These are phyloP conservation scores for Penicillium sp. DNA, from an alignment of 2,329 filamentous ascomycete species.

Conservation along the genomic window DNA sequence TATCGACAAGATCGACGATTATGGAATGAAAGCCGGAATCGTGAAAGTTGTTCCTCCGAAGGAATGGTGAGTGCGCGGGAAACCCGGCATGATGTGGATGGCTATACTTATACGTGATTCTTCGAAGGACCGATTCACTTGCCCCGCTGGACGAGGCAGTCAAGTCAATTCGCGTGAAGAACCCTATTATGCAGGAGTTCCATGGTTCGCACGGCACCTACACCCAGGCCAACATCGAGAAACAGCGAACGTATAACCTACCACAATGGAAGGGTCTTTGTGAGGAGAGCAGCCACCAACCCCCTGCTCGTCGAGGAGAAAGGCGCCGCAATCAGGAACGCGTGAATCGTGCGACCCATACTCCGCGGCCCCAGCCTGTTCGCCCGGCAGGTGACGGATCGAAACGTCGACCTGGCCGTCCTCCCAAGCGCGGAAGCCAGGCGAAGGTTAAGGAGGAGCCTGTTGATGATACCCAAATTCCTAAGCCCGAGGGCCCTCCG, in stretches of 20 bases:
- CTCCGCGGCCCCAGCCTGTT: constrained; percentile 33
- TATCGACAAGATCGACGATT: constrained; percentile 84
- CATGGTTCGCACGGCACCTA: constrained; percentile 94
- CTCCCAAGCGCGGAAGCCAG: constrained; percentile 39
- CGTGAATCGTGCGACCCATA: constrained; percentile 37
- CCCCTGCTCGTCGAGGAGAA: constrained; percentile 79
- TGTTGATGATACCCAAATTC: constrained; percentile 40
- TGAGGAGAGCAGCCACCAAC: constrained; percentile 93
- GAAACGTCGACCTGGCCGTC: constrained; percentile 48
- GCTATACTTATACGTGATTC: constrained; percentile 9
- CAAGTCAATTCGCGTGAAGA: constrained; percentile 89
- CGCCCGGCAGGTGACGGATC: constrained; percentile 36
- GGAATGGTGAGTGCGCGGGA: constrained; percentile 71
- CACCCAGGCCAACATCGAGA: constrained; percentile 94
- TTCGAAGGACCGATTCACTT: constrained; percentile 62
- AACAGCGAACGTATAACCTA: constrained; percentile 92
- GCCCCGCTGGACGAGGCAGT: constrained; percentile 78
- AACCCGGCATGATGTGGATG: not conserved
- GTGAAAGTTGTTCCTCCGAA: constrained; percentile 91
- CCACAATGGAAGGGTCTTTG: constrained; percentile 94
- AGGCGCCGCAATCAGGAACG: constrained; percentile 51
- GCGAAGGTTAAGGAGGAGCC: constrained; percentile 41
- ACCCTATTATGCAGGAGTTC: constrained; percentile 97
- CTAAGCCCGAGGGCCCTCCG: constrained; percentile 48
- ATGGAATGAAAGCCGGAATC: constrained; percentile 97